Base-by-base conservation (phyloP, 2,329 filamentous ascomycete species). In the Pseudogymnoascus pannorum region DNA sequence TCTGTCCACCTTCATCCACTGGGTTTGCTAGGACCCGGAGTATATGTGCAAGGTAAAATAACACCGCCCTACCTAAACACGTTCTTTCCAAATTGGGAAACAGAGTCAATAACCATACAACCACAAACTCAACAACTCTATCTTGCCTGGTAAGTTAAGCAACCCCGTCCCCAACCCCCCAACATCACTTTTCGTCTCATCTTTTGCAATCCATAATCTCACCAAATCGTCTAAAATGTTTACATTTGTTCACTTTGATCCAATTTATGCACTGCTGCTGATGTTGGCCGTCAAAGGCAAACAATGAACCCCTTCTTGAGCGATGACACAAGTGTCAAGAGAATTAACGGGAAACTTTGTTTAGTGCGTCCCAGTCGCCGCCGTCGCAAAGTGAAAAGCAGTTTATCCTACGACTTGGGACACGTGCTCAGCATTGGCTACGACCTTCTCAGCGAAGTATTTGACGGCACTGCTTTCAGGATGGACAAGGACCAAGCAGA, bases 401-500 rank as follows among this genome's bases (percentile, higher is more conserved):
- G 33, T 29, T 58, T 33, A 14, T 36, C 57, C 57, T 36, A 36
- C 20, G 31, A 24, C 31, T 58, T 58, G 33, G 57, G 57, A 38
- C 33, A n/a, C 33, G 36, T 36, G 3, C 14, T 36, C 5, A 38
- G 57, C 31, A 54, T 54, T 14, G 48, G 48, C 48, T 31, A 54
- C 48, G 26, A 54, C 31, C 48, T 54, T 31, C 48, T 54, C 48
- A 36, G 33, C 8, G 57, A 58, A 18, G 36, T 36, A 6, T 54
- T 54, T 12, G 26, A 54, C 48, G 48, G 48, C 11, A 12, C 4
- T 14, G 48, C 48, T 7, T 54, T 54, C 26, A 38, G 36, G 18
- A 58, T 58, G 57, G 57, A 36, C n/a, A 40, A 40, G 31, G 57
- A 58, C 31, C 38, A 58, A 24, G 57, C 20, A 36, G 57, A 58